Conservation (phyloP, 2,329 filamentous ascomycete genomes). For the Fusarium redolens region DNA sequence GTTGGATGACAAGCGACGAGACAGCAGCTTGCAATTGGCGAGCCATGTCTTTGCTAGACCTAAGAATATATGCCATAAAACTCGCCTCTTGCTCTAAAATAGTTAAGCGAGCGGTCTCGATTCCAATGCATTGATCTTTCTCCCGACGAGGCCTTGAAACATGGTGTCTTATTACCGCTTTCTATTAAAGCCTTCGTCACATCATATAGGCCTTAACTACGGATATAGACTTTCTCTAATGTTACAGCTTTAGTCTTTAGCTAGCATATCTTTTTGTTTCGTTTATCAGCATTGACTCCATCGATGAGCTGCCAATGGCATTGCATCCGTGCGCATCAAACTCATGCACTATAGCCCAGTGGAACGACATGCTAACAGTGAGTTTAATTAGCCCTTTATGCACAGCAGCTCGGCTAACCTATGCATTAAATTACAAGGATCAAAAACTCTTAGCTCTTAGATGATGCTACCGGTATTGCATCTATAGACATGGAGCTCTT, state of each 20-base stretch:
- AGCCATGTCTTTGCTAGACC: too few relatives aligned
- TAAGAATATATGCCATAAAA: background rate
- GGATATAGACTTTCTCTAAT: background rate
- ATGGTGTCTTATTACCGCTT: too few relatives aligned
- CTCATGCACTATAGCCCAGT: background rate
- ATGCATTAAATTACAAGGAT: background rate
- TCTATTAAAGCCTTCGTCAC: too few relatives aligned
- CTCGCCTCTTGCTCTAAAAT: background rate
- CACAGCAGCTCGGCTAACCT: fast-evolving
- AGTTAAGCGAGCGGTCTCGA: too few relatives aligned
- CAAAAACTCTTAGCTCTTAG: too few relatives aligned
- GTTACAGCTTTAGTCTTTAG: background rate
- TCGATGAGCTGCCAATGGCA: background rate
- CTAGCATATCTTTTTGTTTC: background rate
- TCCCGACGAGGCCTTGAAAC: background rate
- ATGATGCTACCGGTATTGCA: background rate
- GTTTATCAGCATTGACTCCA: background rate
- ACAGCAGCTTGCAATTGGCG: too few relatives aligned
- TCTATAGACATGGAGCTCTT: background rate
- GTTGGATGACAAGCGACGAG: background rate
- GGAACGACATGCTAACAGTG: background rate
- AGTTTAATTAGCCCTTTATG: background rate
- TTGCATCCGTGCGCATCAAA: background rate
- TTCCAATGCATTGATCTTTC: background rate
- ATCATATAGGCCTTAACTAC: background rate